phyloP scores from a whole-genome alignment of 1,139 yeast genomes.

The Debaryomyces subglobosus region DNA sequence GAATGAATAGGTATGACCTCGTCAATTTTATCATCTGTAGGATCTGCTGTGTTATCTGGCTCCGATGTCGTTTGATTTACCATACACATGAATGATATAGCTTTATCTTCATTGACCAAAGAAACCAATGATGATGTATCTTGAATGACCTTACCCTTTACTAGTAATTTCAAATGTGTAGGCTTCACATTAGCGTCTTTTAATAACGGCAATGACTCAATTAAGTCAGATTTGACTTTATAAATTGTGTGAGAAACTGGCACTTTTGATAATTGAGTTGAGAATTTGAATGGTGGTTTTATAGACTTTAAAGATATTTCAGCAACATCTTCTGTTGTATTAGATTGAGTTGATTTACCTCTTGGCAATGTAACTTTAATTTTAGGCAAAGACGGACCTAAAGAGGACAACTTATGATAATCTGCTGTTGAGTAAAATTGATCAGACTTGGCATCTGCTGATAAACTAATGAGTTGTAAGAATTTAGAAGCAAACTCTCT shows the following conservation, averaged over 20 bases:
- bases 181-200: constrained; percentile 28
- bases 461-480: constrained; percentile 35
- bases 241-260: constrained; percentile 33
- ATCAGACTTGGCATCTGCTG: constrained; percentile 27
- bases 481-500: constrained; percentile 38
- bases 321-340: constrained; percentile 10
- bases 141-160: constrained; percentile 49
- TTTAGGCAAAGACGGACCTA: constrained; percentile 48
- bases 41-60: constrained; percentile 8
- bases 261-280: constrained; percentile 26
- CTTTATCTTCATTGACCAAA: constrained; percentile 23
- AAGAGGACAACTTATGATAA: constrained; percentile 34
- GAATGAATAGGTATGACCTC: constrained; percentile 21
- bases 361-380: constrained; percentile 33
- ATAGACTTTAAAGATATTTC: constrained; percentile 42
- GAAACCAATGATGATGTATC: constrained; percentile 35
- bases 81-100: constrained; percentile 41
- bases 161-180: constrained; percentile 38
- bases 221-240: constrained; percentile 35
- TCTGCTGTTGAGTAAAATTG: constrained; percentile 36
- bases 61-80: constrained; percentile 17
- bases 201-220: constrained; percentile 29
- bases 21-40: constrained; percentile 10
- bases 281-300: constrained; percentile 48
- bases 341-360: neutral